Percentiles rank a stretch among this genome's conserved stretches.
phyloP scores from a whole-genome alignment of 441 rosid species.

The Populus hybrid region DNA sequence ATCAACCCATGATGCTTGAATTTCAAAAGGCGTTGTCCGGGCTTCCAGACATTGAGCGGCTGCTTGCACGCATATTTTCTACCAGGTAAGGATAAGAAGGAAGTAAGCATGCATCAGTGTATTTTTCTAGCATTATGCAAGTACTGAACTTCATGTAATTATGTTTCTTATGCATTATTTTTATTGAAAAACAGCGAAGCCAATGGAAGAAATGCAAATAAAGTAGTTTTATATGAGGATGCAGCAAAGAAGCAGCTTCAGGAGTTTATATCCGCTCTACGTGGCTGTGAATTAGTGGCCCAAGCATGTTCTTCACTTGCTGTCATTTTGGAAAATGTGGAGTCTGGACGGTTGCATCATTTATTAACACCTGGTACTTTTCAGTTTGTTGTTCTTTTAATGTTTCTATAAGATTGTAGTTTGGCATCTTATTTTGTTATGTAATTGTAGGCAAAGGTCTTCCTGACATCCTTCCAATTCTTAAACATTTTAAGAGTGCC shows the following conservation, averaged over 20 bases:
- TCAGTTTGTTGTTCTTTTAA: slow-evolving; percentile 15
- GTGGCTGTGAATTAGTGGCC: slow-evolving; percentile 81
- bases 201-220: slow-evolving; percentile 87
- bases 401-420: slow-evolving; percentile 1
- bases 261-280: slow-evolving; percentile 80
- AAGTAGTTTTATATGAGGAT: slow-evolving; percentile 90
- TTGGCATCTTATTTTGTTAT: slow-evolving; percentile 26
- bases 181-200: slow-evolving; percentile 62
- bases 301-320: slow-evolving; percentile 76
- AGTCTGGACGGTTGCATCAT: slow-evolving; percentile 61
- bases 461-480: slow-evolving; percentile 52
- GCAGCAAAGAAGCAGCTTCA: slow-evolving; percentile 88
- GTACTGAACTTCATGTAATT: background rate
- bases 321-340: slow-evolving; percentile 60
- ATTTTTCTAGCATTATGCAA: background rate
- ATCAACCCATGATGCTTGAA: slow-evolving; percentile 59
- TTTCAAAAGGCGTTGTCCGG: slow-evolving; percentile 70
- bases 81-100: slow-evolving; percentile 55
- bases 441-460: slow-evolving; percentile 61
- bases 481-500: slow-evolving; percentile 82
- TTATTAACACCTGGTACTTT: slow-evolving; percentile 74
- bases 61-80: slow-evolving; percentile 82
- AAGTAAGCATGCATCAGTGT: background rate
- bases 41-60: slow-evolving; percentile 97
- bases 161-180: slow-evolving; percentile 2